A percentile compares a stretch with the other conserved stretches of the same genome.
Evolutionary conservation across 2,329 filamentous ascomycete species (phyloP).

Genomic region (Arthrobotrys pseudoclavata): DNA sequence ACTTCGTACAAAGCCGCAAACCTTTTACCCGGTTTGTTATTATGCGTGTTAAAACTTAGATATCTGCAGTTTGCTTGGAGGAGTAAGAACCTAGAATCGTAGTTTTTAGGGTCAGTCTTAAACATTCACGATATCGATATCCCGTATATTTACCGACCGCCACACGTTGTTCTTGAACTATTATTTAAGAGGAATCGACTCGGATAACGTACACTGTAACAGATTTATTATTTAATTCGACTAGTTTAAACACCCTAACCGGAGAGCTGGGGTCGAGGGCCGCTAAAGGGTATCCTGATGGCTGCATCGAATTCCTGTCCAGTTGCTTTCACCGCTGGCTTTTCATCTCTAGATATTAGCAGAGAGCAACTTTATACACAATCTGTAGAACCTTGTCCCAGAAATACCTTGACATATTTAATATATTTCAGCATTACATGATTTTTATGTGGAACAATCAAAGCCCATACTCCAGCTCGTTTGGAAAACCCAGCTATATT

Average conservation of each 20-base stretch:
- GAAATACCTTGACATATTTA: conserved; percentile 34
- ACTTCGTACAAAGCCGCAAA: conserved; percentile 36
- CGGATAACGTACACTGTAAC: conserved; percentile 3
- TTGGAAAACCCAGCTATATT: conserved; percentile 9
- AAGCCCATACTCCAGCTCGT: conserved; percentile 16
- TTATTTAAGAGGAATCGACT: too few relatives aligned
- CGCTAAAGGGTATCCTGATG: not conserved
- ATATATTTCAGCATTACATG: conserved; percentile 4
- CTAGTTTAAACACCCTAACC: not conserved
- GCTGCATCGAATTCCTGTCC: not conserved
- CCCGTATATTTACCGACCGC: too few relatives aligned
- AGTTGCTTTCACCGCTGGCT: not conserved
- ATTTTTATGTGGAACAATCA: conserved; percentile 15
- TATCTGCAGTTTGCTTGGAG: conserved; percentile 29
- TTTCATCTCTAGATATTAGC: not conserved
- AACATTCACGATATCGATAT: too few relatives aligned
- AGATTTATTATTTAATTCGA: not conserved
- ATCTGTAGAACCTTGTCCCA: not conserved
- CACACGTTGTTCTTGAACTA: too few relatives aligned
- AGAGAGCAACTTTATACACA: not conserved
- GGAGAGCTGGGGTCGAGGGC: too few relatives aligned
- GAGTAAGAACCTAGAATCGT: conserved; percentile 20
- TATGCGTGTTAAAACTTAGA: conserved; percentile 29
- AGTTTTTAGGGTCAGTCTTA: not conserved
- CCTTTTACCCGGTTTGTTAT: conserved; percentile 18